Conservation (phyloP, 352 stramenopile genomes). For the Phytophthora pseudosyringae region DNA sequence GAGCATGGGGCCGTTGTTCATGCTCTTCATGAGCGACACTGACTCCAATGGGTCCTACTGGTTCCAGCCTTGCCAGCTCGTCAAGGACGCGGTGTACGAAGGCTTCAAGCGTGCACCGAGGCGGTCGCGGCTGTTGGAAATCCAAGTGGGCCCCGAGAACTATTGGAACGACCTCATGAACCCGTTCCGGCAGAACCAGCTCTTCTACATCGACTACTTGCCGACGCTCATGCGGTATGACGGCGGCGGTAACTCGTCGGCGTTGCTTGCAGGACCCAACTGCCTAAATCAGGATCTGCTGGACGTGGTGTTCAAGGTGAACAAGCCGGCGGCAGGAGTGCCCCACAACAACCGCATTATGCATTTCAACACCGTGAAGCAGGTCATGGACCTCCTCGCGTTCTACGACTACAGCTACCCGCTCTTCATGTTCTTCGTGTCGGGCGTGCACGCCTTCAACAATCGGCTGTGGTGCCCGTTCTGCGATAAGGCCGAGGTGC, state of each 20-base stretch:
- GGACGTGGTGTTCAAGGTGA: constrained; percentile 72
- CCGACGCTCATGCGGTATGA: constrained; percentile 83
- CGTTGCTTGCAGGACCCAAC: constrained; percentile 76
- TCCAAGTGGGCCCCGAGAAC: constrained; percentile 57
- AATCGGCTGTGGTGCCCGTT: constrained; percentile 84
- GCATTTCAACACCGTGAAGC: constrained; percentile 41
- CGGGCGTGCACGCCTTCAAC: constrained; percentile 75
- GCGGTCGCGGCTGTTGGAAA: constrained; percentile 71
- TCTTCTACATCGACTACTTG: constrained; percentile 87
- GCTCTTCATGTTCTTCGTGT: constrained; percentile 82
- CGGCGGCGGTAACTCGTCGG: constrained; percentile 70
- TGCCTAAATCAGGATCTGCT: constrained; percentile 66
- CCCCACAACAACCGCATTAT: constrained; percentile 63
- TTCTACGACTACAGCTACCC: constrained; percentile 75
- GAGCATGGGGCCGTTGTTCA: constrained; percentile 67
- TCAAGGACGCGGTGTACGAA: constrained; percentile 62
- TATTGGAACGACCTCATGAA: constrained; percentile 84
- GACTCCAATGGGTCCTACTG: constrained; percentile 80
- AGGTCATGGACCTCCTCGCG: constrained; percentile 59
- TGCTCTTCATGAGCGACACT: constrained; percentile 80
- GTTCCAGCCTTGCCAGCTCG: constrained; percentile 69
- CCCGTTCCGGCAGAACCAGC: constrained; percentile 76
- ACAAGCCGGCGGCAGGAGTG: constrained; percentile 37
- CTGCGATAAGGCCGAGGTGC: constrained; percentile 77
- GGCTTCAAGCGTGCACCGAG: constrained; percentile 69